Percentiles rank a stretch among this genome's conserved stretches.
These are phyloP conservation scores for Trichoderma arundinaceum DNA, from an alignment of 2,329 filamentous ascomycete species.

Conservation along the genomic window DNA sequence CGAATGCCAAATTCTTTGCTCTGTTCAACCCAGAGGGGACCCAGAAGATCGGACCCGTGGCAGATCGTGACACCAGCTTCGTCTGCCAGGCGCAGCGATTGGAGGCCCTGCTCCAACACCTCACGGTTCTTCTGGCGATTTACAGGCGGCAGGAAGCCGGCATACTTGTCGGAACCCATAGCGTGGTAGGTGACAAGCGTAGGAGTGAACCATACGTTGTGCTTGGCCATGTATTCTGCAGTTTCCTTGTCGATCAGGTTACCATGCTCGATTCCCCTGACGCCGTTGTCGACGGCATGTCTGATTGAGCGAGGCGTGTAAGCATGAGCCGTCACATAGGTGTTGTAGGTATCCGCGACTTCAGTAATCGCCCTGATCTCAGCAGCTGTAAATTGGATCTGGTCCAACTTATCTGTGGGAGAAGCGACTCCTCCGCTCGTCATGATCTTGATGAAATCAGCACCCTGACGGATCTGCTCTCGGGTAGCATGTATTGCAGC, in stretches of 20 bases:
- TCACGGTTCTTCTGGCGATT: slow-evolving; percentile 56
- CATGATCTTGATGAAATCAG: slow-evolving; percentile 69
- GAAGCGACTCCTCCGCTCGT: slow-evolving; percentile 61
- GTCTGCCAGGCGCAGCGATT: slow-evolving; percentile 54
- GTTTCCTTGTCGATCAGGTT: slow-evolving; percentile 52
- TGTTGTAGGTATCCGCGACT: slow-evolving; percentile 55
- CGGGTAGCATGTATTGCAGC: slow-evolving; percentile 59
- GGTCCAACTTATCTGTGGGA: slow-evolving; percentile 59
- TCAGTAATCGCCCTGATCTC: slow-evolving; percentile 61
- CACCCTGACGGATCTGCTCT: slow-evolving; percentile 60
- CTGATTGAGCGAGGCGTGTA: slow-evolving; percentile 61
- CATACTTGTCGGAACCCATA: slow-evolving; percentile 53
- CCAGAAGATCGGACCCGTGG: slow-evolving; percentile 54
- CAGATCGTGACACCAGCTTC: slow-evolving; percentile 61
- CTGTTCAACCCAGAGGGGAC: slow-evolving; percentile 42
- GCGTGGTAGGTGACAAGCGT: slow-evolving; percentile 59
- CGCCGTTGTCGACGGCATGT: slow-evolving; percentile 61
- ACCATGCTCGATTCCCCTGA: slow-evolving; percentile 57
- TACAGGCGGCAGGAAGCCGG: slow-evolving; percentile 51
- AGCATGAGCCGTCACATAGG: slow-evolving; percentile 63
- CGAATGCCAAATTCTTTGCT: slow-evolving; percentile 44
- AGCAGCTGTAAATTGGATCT: slow-evolving; percentile 61
- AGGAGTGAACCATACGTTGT: slow-evolving; percentile 57
- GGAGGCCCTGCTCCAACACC: slow-evolving; percentile 54
- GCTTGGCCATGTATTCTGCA: slow-evolving; percentile 56